Evolutionary conservation across 2,329 filamentous ascomycete genomes (phyloP).

Genomic region (Leptoxyphium fumago): DNA sequence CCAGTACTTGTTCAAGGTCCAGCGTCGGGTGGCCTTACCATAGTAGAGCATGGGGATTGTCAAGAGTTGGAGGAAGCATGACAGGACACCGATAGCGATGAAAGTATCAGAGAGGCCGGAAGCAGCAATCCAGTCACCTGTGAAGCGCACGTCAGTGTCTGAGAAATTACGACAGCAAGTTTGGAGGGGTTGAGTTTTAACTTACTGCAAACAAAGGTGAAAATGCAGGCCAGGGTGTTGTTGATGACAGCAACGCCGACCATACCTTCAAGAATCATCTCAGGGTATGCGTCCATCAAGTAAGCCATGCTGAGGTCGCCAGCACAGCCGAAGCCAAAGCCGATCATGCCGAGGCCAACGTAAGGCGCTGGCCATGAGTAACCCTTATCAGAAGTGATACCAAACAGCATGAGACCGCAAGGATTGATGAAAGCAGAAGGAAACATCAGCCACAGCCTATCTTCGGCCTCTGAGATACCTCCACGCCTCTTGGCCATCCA

Average conservation of each 20-base stretch:
- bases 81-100: slow-evolving; percentile 37
- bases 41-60: slow-evolving; percentile 41
- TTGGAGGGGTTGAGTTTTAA: slow-evolving; percentile 1
- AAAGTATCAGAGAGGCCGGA: slow-evolving; percentile 34
- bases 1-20: slow-evolving; percentile 33
- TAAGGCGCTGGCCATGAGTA: slow-evolving; percentile 42
- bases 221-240: slow-evolving; percentile 39
- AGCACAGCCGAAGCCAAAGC: slow-evolving; percentile 45
- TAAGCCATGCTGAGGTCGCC: slow-evolving; percentile 40
- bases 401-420: slow-evolving; percentile 38
- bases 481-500: slow-evolving; percentile 35
- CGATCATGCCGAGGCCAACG: slow-evolving; percentile 41
- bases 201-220: slow-evolving; percentile 32
- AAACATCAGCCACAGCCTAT: slow-evolving; percentile 37
- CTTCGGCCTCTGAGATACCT: slow-evolving; percentile 42
- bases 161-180: not conserved
- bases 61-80: slow-evolving; percentile 36
- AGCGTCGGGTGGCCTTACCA: slow-evolving; percentile 35
- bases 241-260: slow-evolving; percentile 44
- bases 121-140: slow-evolving; percentile 31
- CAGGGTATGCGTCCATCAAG: slow-evolving; percentile 41
- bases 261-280: slow-evolving; percentile 44
- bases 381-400: slow-evolving; percentile 35
- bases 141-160: slow-evolving; percentile 17
- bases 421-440: slow-evolving; percentile 37